Percentiles rank a stretch among this genome's conserved stretches.
phyloP scores from a whole-genome alignment of 306 rosid genomes.

The Rubus parviflorus region DNA sequence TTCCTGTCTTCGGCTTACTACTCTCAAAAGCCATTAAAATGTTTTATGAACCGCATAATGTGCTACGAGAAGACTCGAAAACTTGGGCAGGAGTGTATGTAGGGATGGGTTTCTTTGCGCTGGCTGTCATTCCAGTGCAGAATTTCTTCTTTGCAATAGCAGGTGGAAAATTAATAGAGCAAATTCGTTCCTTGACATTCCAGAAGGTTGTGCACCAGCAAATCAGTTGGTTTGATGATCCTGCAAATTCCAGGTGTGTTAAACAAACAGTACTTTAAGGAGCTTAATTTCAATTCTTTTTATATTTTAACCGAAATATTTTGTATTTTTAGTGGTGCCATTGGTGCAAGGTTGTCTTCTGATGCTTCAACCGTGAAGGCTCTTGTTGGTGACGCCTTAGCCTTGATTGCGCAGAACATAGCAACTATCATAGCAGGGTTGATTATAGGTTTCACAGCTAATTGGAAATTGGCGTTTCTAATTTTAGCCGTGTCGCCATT shows the following conservation, averaged over 20 bases:
- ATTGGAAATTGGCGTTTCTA: constrained; percentile 68
- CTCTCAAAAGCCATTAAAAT: constrained; percentile 60
- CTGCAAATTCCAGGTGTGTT: constrained; percentile 78
- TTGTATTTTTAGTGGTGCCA: constrained; percentile 55
- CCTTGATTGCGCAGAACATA: constrained; percentile 62
- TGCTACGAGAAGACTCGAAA: constrained; percentile 55
- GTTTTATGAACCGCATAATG: constrained; percentile 59
- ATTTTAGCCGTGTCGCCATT: constrained; percentile 66
- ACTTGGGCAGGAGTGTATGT: constrained; percentile 62
- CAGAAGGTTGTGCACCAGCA: constrained; percentile 79
- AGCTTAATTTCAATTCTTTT: not conserved
- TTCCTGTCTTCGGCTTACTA: constrained; percentile 70
- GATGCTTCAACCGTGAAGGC: constrained; percentile 72
- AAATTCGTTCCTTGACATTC: constrained; percentile 74
- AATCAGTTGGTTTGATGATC: constrained; percentile 85
- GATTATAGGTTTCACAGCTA: constrained; percentile 72
- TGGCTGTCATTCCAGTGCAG: constrained; percentile 43
- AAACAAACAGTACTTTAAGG: not conserved
- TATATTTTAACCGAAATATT: not conserved
- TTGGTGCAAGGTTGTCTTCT: constrained; percentile 82
- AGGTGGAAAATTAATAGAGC: constrained; percentile 72
- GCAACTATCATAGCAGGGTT: constrained; percentile 59
- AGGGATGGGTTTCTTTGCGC: constrained; percentile 48
- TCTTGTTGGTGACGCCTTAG: constrained; percentile 83
- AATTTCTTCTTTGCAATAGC: constrained; percentile 72